Evolutionary conservation across 352 stramenopile genomes (phyloP).

Genomic region (Globisporangium recalcitrans): DNA sequence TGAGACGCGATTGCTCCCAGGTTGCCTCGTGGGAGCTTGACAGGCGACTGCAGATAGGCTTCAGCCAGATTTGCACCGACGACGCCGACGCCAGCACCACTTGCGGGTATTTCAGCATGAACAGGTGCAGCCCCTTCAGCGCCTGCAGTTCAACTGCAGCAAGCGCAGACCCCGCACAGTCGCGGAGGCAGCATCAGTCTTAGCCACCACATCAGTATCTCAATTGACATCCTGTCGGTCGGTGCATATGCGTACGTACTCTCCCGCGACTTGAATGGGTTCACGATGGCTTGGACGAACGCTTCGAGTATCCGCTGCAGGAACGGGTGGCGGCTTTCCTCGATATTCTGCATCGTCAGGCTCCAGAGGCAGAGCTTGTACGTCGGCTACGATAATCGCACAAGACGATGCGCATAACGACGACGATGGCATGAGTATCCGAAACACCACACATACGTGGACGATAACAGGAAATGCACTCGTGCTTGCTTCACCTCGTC

Average conservation of each 20-base stretch:
- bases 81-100: conserved; percentile 23
- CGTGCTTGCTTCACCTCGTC: no score
- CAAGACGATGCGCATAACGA: background rate
- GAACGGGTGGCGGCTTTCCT: conserved; percentile 35
- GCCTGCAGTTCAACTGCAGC: conserved; percentile 43
- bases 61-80: conserved; percentile 43
- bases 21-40: conserved; percentile 42
- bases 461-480: no score
- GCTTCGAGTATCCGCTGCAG: conserved; percentile 52
- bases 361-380: conserved; percentile 74
- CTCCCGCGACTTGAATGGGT: conserved; percentile 60
- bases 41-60: conserved; percentile 48
- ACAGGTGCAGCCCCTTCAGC: conserved; percentile 48
- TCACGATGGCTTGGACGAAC: conserved; percentile 62
- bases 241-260: conserved; percentile 29
- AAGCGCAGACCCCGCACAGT: background rate
- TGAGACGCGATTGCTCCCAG: conserved; percentile 35
- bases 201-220: background rate
- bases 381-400: conserved; percentile 25
- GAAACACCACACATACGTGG: background rate
- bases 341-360: conserved; percentile 56
- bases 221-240: no score
- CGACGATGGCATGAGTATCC: background rate
- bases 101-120: conserved; percentile 48
- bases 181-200: background rate